Percentiles rank a stretch among this genome's conserved stretches.
Evolutionary conservation across 1,284 basidiomycete species (phyloP).

Genomic region (Rugosomyces carneus): DNA sequence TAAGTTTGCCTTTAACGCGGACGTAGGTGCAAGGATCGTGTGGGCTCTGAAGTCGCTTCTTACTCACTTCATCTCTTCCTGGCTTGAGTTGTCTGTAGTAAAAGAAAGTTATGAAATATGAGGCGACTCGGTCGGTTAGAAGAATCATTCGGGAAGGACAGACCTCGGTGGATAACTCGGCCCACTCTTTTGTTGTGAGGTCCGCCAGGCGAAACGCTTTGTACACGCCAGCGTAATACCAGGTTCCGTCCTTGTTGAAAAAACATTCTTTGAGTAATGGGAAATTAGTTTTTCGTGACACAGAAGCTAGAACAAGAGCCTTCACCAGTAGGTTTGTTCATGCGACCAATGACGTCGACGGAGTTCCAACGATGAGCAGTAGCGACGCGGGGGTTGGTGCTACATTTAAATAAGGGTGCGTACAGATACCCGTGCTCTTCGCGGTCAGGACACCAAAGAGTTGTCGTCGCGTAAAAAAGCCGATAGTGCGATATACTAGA

Average conservation of each 20-base stretch:
- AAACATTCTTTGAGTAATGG: conserved; percentile 52
- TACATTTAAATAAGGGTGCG: conserved; percentile 65
- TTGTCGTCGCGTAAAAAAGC: conserved; percentile 58
- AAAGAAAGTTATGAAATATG: neutral
- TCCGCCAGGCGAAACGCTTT: conserved; percentile 57
- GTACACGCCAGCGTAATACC: conserved; percentile 79
- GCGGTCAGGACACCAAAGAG: conserved; percentile 69
- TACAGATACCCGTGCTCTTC: conserved; percentile 77
- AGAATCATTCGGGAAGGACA: conserved; percentile 11
- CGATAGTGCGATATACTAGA: conserved; percentile 58
- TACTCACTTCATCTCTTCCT: conserved; percentile 9
- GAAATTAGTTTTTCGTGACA: neutral
- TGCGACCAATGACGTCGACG: conserved; percentile 51
- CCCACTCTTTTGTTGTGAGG: conserved; percentile 61
- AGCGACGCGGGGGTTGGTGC: conserved; percentile 62
- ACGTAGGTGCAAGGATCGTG: neutral
- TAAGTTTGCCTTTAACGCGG: neutral
- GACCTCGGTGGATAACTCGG: conserved; percentile 57
- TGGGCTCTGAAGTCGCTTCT: neutral
- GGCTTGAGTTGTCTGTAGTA: conserved; percentile 48
- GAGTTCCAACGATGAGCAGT: conserved; percentile 67
- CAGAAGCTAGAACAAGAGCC: neutral
- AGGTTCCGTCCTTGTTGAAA: conserved; percentile 68
- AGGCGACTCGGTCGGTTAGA: neutral
- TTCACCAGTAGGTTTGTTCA: conserved; percentile 57